phyloP scores from a whole-genome alignment of 2,329 filamentous ascomycete genomes.

The Pseudogymnoascus sp. region DNA sequence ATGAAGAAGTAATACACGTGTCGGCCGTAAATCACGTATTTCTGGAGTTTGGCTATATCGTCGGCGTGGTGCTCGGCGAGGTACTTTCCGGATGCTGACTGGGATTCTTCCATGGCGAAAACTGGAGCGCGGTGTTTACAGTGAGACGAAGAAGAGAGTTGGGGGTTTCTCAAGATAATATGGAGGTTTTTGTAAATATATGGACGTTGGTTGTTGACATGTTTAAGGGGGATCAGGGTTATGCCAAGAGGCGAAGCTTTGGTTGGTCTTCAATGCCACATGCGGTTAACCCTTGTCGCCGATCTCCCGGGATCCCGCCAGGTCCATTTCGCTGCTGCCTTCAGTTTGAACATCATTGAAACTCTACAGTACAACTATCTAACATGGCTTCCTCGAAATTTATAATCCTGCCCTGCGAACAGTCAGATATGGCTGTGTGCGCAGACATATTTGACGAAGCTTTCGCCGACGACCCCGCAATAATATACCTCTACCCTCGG shows the following conservation, averaged over 20 bases:
- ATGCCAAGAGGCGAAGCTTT: background rate
- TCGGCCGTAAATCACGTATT: background rate
- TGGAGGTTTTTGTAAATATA: background rate
- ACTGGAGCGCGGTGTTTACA: too few relatives aligned
- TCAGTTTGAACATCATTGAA: background rate
- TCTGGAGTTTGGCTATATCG: background rate
- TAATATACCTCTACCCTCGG: background rate
- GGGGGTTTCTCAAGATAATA: background rate
- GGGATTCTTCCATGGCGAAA: background rate
- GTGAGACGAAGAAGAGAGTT: too few relatives aligned
- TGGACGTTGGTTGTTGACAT: background rate
- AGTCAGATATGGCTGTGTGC: background rate
- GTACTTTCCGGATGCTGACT: background rate
- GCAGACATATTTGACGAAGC: constrained; percentile 6
- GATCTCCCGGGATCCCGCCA: background rate
- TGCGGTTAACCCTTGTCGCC: background rate
- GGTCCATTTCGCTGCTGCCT: background rate
- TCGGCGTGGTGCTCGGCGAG: background rate
- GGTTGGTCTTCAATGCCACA: background rate
- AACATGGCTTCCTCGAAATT: background rate
- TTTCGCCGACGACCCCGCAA: background rate
- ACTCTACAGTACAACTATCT: background rate
- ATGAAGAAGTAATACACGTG: background rate
- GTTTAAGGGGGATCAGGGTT: background rate
- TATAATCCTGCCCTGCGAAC: background rate